A percentile compares a stretch with the other conserved stretches of the same genome.
Evolutionary conservation across 2,329 filamentous ascomycete genomes (phyloP).

Genomic region (Pseudogymnoascus sp.): DNA sequence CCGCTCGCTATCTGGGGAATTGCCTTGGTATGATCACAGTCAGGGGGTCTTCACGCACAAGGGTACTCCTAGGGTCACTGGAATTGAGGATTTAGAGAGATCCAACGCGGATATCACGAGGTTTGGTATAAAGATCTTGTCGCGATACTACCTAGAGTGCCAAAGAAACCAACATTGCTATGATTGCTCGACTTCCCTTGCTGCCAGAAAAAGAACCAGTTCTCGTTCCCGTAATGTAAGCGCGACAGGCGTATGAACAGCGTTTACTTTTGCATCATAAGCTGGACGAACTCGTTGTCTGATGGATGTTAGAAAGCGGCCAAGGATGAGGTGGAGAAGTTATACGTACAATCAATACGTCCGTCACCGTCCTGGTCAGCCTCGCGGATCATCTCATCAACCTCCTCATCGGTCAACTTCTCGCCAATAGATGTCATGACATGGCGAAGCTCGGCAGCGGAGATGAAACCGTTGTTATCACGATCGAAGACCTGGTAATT

Average conservation of each 20-base stretch:
- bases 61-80: not conserved
- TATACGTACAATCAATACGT: conserved; percentile 71
- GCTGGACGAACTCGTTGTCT: conserved; percentile 91
- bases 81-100: not conserved
- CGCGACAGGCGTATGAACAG: not conserved
- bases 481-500: conserved; percentile 65
- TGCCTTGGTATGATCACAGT: not conserved
- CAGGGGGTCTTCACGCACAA: not conserved
- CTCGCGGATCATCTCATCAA: conserved; percentile 90
- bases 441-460: conserved; percentile 77
- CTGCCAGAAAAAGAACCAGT: conserved; percentile 7
- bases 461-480: conserved; percentile 89
- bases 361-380: conserved; percentile 86
- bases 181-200: conserved; percentile 1
- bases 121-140: conserved; percentile 9
- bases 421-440: conserved; percentile 91
- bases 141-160: conserved; percentile 5
- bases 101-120: conserved; percentile 4
- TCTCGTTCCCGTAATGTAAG: conserved; percentile 1
- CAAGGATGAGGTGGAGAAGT: not conserved
- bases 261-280: conserved; percentile 88
- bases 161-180: conserved; percentile 10
- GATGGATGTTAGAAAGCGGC: conserved; percentile 14
- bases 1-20: not conserved
- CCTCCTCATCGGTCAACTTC: conserved; percentile 85